These are phyloP conservation scores for Rhizopus microsporus DNA, from an alignment of 371 early-diverging fungal species.

Conservation along the genomic window DNA sequence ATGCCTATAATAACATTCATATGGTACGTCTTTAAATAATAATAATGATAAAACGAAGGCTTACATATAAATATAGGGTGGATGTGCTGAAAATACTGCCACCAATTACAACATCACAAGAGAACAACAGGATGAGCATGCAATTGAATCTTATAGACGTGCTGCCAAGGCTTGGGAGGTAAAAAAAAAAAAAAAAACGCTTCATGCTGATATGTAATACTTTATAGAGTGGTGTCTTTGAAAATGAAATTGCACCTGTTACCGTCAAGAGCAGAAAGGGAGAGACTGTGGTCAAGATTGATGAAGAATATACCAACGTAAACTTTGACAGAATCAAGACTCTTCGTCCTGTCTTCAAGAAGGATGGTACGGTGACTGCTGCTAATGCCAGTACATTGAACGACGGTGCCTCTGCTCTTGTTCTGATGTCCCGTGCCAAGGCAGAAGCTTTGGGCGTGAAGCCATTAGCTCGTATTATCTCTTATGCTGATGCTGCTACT, in stretches of 20 bases:
- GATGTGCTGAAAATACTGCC: conserved; percentile 92
- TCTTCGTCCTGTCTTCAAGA: conserved; percentile 63
- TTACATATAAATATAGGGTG: conserved; percentile 70
- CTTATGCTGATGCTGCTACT: conserved; percentile 82
- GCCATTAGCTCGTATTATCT: conserved; percentile 80
- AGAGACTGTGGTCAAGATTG: conserved; percentile 68
- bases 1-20: conserved; percentile 86
- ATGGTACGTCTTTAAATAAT: conserved; percentile 20
- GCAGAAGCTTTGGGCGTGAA: conserved; percentile 76
- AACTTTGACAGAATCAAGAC: conserved; percentile 63
- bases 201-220: background rate
- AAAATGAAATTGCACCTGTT: conserved; percentile 86
- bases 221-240: conserved; percentile 63
- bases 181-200: background rate
- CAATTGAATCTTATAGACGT: conserved; percentile 82
- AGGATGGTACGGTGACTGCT: conserved; percentile 88
- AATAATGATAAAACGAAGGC: background rate
- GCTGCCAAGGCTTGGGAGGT: conserved; percentile 83
- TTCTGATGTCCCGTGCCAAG: conserved; percentile 82
- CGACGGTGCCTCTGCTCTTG: conserved; percentile 96
- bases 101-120: conserved; percentile 80
- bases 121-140: conserved; percentile 89
- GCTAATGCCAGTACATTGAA: conserved; percentile 93
- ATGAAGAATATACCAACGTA: conserved; percentile 88
- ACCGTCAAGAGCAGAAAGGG: conserved; percentile 78